Conservation (phyloP, 1,284 basidiomycete genomes). For the Laetiporus sulphureus region DNA sequence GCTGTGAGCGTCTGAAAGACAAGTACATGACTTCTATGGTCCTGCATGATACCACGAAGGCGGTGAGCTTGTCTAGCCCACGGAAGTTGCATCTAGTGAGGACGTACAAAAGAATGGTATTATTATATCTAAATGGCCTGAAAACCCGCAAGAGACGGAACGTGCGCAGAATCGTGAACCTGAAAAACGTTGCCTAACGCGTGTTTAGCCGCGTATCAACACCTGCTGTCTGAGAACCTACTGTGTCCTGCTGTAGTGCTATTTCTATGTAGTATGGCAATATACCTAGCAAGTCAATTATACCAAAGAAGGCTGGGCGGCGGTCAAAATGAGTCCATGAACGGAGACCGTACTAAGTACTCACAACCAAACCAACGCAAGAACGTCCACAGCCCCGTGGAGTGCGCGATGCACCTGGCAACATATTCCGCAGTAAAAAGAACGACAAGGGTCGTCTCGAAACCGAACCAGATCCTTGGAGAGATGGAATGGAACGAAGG, state of each 20-base stretch:
- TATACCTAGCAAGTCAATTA: slow-evolving; percentile 80
- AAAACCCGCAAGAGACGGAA: slow-evolving; percentile 84
- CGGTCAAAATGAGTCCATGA: slow-evolving; percentile 3
- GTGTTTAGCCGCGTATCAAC: slow-evolving; percentile 1
- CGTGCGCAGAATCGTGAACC: slow-evolving; percentile 82
- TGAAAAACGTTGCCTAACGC: slow-evolving; percentile 69
- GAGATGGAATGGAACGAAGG: slow-evolving; percentile 72
- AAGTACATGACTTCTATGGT: slow-evolving; percentile 94
- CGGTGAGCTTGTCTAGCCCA: too few species aligned
- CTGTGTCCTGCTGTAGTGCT: slow-evolving; percentile 78
- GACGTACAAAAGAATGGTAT: slow-evolving; percentile 70
- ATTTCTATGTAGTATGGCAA: slow-evolving; percentile 85
- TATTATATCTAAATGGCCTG: slow-evolving; percentile 79
- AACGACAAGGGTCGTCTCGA: slow-evolving; percentile 72
- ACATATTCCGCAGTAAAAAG: slow-evolving; percentile 81
- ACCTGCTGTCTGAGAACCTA: slow-evolving; percentile 30
- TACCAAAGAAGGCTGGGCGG: slow-evolving; percentile 70
- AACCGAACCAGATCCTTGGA: slow-evolving; percentile 73
- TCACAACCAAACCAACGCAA: slow-evolving; percentile 63
- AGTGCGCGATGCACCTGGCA: slow-evolving; percentile 59
- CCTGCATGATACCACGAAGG: slow-evolving; percentile 27
- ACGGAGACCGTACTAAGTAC: slow-evolving; percentile 21
- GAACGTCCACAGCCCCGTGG: slow-evolving; percentile 51
- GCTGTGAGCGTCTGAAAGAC: slow-evolving; percentile 77
- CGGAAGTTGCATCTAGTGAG: neutral